phyloP scores from a whole-genome alignment of 1,139 yeast species.

The Yamadazyma mexicana region DNA sequence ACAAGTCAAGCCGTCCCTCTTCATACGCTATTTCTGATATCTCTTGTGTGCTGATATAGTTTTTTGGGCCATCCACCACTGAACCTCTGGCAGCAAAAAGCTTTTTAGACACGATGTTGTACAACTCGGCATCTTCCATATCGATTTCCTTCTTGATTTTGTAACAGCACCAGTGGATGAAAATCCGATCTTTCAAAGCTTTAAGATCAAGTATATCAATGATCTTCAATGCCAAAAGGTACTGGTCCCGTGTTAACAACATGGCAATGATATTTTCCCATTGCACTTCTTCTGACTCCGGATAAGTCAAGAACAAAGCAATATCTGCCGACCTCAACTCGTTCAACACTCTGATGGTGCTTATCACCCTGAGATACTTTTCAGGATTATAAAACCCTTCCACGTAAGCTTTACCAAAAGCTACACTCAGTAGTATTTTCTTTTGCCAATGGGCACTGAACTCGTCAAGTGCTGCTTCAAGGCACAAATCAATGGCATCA shows the following conservation, averaged over 20 bases:
- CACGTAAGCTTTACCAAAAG: conserved; percentile 78
- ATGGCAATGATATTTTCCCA: conserved; percentile 57
- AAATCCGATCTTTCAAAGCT: conserved; percentile 55
- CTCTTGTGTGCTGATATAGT: conserved; percentile 55
- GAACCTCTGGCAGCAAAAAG: conserved; percentile 26
- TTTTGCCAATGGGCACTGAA: conserved; percentile 80
- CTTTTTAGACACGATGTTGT: conserved; percentile 48
- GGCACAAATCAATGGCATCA: conserved; percentile 69
- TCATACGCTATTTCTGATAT: conserved; percentile 73
- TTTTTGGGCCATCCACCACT: conserved; percentile 13
- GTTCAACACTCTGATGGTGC: conserved; percentile 66
- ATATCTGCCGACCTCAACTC: conserved; percentile 61
- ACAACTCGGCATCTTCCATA: conserved; percentile 58
- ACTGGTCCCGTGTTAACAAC: conserved; percentile 60
- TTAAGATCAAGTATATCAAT: conserved; percentile 49
- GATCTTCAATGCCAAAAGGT: conserved; percentile 63
- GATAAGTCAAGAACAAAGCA: conserved; percentile 68
- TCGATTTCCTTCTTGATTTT: conserved; percentile 60
- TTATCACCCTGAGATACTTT: conserved; percentile 60
- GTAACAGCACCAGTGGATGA: conserved; percentile 79
- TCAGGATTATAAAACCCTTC: conserved; percentile 49
- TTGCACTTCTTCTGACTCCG: conserved; percentile 54
- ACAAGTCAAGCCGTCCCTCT: conserved; percentile 75
- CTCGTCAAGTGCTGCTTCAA: conserved; percentile 76
- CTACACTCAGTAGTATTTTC: conserved; percentile 72